Evolutionary conservation across 352 stramenopile species (phyloP).

Genomic region (Blastocystis sp.): DNA sequence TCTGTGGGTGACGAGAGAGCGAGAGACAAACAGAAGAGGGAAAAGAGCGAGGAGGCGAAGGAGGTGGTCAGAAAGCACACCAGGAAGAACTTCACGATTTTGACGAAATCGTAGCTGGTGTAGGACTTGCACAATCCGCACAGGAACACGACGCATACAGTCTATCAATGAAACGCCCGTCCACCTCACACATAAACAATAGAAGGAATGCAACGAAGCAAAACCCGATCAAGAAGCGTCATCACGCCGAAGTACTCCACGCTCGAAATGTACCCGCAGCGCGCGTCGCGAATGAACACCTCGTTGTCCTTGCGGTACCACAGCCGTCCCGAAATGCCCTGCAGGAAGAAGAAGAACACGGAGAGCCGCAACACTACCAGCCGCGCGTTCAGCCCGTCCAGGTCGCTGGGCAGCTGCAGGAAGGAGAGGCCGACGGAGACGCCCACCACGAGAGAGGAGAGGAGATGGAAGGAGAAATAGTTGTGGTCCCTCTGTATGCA

Average conservation of each 20-base stretch:
- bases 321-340: neutral
- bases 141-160: neutral
- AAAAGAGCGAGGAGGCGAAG: slow-evolving; percentile 19
- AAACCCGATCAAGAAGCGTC: neutral
- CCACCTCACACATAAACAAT: slow-evolving; percentile 12
- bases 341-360: slow-evolving; percentile 27
- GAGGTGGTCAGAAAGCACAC: slow-evolving; percentile 25
- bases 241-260: slow-evolving; percentile 17
- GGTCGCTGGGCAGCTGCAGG: slow-evolving; percentile 10
- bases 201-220: slow-evolving; percentile 15
- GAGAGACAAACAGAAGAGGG: slow-evolving; percentile 13
- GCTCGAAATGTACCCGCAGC: slow-evolving; percentile 26
- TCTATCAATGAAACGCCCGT: neutral
- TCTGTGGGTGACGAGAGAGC: neutral
- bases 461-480: slow-evolving; percentile 32
- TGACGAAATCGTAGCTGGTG: neutral
- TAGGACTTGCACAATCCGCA: slow-evolving; percentile 23
- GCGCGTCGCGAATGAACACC: slow-evolving; percentile 38
- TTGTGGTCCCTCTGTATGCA: slow-evolving; percentile 22
- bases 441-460: neutral
- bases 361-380: neutral
- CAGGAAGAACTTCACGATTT: slow-evolving; percentile 21
- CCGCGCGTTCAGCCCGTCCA: neutral
- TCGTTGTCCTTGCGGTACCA: slow-evolving; percentile 21
- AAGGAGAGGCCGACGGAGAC: slow-evolving; percentile 31